phyloP scores from a whole-genome alignment of 768 basidiomycete genomes.

The Leccinum truebloodii region DNA sequence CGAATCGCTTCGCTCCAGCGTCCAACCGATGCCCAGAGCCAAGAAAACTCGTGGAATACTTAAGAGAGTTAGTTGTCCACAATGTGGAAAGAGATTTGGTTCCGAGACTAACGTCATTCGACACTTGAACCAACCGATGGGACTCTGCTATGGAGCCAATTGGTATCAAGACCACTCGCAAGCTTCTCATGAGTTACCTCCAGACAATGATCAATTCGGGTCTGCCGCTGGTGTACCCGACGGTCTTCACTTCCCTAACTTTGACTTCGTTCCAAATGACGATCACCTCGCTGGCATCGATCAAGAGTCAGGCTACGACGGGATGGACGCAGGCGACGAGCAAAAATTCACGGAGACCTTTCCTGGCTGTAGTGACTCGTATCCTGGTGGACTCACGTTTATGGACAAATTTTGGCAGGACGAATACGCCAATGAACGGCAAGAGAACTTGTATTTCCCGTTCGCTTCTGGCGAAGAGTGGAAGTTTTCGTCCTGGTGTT shows the following conservation, averaged over 20 bases:
- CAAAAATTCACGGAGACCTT: no score
- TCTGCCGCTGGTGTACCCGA: neutral
- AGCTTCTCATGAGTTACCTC: neutral
- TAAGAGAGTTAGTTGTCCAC: neutral
- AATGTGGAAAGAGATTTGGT: neutral
- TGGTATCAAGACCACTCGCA: neutral
- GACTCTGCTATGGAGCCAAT: neutral
- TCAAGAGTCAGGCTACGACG: neutral
- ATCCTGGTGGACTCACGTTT: no score
- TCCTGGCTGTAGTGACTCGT: no score
- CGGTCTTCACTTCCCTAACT: no score
- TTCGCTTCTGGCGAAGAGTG: no score
- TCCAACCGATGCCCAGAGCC: neutral
- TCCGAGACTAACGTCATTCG: constrained; percentile 10
- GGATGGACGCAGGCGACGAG: neutral
- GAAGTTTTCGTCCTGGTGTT: no score
- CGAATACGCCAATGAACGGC: no score
- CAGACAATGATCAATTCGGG: neutral
- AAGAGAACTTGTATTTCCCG: no score
- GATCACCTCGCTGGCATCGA: neutral
- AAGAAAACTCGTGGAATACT: neutral
- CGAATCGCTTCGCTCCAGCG: neutral
- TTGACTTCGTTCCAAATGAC: no score
- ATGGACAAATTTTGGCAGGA: no score
- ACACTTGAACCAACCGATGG: constrained; percentile 4